Percentiles rank a stretch among this genome's conserved stretches.
phyloP scores from a whole-genome alignment of 139 green algal species.

The Tetratostichococcus sp. region DNA sequence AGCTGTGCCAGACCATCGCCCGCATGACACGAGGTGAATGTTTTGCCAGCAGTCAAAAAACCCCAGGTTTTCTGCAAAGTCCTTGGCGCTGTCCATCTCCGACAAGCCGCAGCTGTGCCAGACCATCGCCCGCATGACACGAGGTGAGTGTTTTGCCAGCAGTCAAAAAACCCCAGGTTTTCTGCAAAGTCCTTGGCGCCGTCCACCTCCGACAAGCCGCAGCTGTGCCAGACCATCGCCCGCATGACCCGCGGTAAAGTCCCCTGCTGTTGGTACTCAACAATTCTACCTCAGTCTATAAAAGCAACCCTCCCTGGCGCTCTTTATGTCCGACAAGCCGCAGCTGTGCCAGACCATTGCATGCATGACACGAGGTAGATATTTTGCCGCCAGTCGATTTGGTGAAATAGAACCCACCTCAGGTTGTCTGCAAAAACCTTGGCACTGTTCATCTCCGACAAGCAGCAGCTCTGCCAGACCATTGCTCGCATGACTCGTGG shows the following conservation, averaged over 20 bases:
- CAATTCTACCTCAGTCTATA: no score
- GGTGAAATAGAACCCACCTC: no score
- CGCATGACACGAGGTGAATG: neutral
- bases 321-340: conserved; percentile 6
- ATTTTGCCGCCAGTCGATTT: no score
- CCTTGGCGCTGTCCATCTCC: conserved; percentile 31
- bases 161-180: no score
- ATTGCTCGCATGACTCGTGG: no score
- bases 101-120: conserved; percentile 12
- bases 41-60: no score
- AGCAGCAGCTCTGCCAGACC: conserved; percentile 1
- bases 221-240: conserved; percentile 1
- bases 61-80: no score
- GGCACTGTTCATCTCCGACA: conserved; percentile 19
- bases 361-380: neutral
- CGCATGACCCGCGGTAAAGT: no score
- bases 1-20: conserved; percentile 1
- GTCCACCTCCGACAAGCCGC: conserved; percentile 11
- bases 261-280: no score
- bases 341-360: neutral
- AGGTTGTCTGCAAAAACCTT: no score
- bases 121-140: conserved; percentile 3
- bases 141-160: neutral
- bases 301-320: conserved; percentile 47
- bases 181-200: conserved; percentile 45